Base-by-base conservation (phyloP, 805 yeast genomes). In the Kodamaea hsintzibuensis region DNA sequence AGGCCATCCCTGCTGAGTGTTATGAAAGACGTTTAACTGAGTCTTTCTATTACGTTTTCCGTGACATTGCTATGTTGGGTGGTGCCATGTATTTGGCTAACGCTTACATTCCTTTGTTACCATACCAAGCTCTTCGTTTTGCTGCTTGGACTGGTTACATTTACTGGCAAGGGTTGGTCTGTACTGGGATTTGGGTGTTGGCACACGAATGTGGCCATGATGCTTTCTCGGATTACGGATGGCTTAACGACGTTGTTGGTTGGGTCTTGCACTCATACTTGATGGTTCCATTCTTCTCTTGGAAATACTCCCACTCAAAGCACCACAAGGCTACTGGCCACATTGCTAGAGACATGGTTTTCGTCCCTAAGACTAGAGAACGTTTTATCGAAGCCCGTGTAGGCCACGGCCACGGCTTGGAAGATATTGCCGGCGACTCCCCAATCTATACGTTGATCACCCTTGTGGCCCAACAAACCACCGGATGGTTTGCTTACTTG, bases 141-240 rank as follows among this genome's bases (percentile, higher is more conserved):
- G 70, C 68, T 0, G 66, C 75, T 7, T 81, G 80, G 82, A 59
- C 62, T 51, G 62, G 70, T 25, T 72, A 77, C 58, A 67, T 78
- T 44, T 70, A 67, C 59, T 55, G 65, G 55, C 68, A 74, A 58
- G 81, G 85, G 52, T 69, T 81, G 54, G 76, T 81, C 58, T 82
- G 83, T 6, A 77, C 81, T 53, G 87, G 88, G 44, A 66, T 82
- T 50, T 83, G 86, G 87, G 80, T 83, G 57, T 67, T 83, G 64
- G 85, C 85, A 47, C 86, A 82, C 64, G 86, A 82, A 68, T 83
- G 87, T 73, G 86, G 87, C 42, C 88, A 83, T 65, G 80, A 78
- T 50, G 86, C 86, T 16, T 83, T 83, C 63, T 77, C 83, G 39
- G 84, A 82, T 60, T 80, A 80, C 61, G 74, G 71, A 66, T 65